Conservation (phyloP, 495 filamentous ascomycete genomes). For the Opeltia flavorubescens region DNA sequence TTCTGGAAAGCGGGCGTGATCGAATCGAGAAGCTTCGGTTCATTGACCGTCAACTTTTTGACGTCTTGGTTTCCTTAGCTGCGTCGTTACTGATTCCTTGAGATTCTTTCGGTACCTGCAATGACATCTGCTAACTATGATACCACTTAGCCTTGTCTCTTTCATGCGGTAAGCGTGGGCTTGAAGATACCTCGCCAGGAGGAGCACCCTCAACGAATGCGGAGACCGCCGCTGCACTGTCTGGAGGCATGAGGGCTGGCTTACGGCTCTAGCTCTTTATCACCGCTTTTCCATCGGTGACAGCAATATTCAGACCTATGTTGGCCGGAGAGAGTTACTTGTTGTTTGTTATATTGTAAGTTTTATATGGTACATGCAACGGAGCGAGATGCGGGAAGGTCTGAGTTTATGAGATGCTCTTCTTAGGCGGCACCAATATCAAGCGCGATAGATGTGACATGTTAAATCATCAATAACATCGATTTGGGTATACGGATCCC, state of each 20-base stretch:
- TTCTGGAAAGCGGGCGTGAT: conserved; percentile 75
- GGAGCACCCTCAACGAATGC: conserved; percentile 91
- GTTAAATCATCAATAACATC: too few species aligned
- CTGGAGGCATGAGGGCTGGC: conserved; percentile 10
- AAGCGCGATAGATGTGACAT: too few species aligned
- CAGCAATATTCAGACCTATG: too few species aligned
- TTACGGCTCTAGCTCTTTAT: too few species aligned
- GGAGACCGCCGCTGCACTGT: conserved; percentile 49
- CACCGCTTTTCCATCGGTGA: too few species aligned
- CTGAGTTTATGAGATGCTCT: too few species aligned
- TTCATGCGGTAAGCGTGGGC: neutral
- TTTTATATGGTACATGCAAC: too few species aligned
- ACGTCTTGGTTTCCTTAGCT: conserved; percentile 46
- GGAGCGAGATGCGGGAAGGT: too few species aligned
- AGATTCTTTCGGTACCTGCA: conserved; percentile 45
- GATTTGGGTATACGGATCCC: too few species aligned
- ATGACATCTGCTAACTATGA: conserved; percentile 76
- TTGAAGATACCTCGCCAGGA: conserved; percentile 74
- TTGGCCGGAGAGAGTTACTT: too few species aligned
- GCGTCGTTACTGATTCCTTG: neutral
- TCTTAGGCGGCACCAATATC: too few species aligned
- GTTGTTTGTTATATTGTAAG: too few species aligned
- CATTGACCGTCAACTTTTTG: conserved; percentile 66
- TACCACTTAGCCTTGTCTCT: neutral
- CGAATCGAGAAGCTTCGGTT: conserved; percentile 48